These are phyloP conservation scores for Cystobasidiaceae sp. DNA, from an alignment of 1,284 basidiomycete genomes.

Conservation along the genomic window DNA sequence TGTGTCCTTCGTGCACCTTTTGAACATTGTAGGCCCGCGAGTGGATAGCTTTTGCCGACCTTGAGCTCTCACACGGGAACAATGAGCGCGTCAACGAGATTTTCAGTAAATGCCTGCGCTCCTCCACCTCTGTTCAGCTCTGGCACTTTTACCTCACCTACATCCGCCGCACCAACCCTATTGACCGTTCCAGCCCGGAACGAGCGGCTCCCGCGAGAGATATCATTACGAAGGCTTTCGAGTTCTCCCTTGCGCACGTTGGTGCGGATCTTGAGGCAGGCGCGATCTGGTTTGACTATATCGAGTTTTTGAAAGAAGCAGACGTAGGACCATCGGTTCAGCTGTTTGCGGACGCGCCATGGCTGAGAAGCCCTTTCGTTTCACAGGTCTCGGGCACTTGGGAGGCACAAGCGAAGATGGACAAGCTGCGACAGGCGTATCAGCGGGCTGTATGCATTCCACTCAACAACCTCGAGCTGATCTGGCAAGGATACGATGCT, in stretches of 20 bases:
- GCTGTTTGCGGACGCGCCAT: not conserved
- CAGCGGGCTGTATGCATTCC: slow-evolving; percentile 91
- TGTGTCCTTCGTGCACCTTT: not conserved
- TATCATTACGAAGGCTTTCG: slow-evolving; percentile 80
- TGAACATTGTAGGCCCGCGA: slow-evolving; percentile 44
- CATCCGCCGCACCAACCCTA: slow-evolving; percentile 59
- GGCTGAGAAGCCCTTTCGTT: not conserved
- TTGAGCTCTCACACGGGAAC: slow-evolving; percentile 65
- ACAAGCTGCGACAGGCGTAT: slow-evolving; percentile 82
- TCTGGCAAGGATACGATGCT: slow-evolving; percentile 92
- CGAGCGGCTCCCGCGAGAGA: slow-evolving; percentile 57
- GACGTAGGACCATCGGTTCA: slow-evolving; percentile 54
- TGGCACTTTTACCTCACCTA: slow-evolving; percentile 82
- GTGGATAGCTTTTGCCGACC: slow-evolving; percentile 58
- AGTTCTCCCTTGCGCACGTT: slow-evolving; percentile 84
- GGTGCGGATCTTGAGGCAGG: slow-evolving; percentile 62
- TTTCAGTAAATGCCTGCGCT: slow-evolving; percentile 74
- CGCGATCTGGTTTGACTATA: slow-evolving; percentile 59
- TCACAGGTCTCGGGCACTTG: slow-evolving; percentile 71
- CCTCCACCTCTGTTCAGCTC: slow-evolving; percentile 75
- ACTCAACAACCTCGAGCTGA: slow-evolving; percentile 80
- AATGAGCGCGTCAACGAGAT: slow-evolving; percentile 68
- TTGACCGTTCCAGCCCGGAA: slow-evolving; percentile 48
- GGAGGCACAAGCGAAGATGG: slow-evolving; percentile 95
- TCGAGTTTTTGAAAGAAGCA: slow-evolving; percentile 74